Base-by-base conservation (phyloP, 805 yeast species). In the Metschnikowia henanensis region DNA sequence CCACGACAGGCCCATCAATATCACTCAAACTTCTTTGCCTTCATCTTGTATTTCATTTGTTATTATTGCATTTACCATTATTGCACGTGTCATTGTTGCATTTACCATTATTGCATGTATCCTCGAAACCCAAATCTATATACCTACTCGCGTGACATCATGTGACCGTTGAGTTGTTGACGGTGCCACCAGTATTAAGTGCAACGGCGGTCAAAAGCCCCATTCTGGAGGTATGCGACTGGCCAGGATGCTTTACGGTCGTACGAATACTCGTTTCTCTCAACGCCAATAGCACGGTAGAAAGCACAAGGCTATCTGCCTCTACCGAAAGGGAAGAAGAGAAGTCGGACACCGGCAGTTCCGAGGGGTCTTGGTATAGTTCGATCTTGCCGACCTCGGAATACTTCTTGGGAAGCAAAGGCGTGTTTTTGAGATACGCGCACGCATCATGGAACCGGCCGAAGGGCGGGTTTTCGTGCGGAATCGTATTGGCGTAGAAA, bases 381-480 rank as follows among this genome's bases (percentile, higher is more conserved):
- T 68, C 71, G 16, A 70, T 37, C 38, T 47, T 58, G 12, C 71
- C 75, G 15, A 57, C 50, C 38, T 70, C 74, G 9, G 61, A 43
- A 44, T 52, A 70, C 46, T 59, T 67, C 39, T 65, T 69, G n/a
- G 74, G 75, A 15, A 66, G 39, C 2, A 62, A 21, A 23, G 51
- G 53, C 17, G 50, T 33, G 7, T 41, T 43, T 19, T 52, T 47
- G 17, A 50, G 28, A 45, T 65, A 68, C 7, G 53, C 44, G 17
- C 59, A 35, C 1, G 64, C 46, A 44, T 69, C 73, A 35, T 54
- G 55, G 35, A 62, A 67, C 5, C 50, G 45, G 6, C 72, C 73
- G 50, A 71, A 71, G 1, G 75, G 74, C 1, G 75, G 76, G 39
- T 61, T 45, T 13, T 62, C 56, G 42, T 55, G 50, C 12, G 72